A percentile compares a stretch with the other conserved stretches of the same genome.
phyloP scores from a whole-genome alignment of 2,329 filamentous ascomycete genomes.

The Apiospora phragmitis region DNA sequence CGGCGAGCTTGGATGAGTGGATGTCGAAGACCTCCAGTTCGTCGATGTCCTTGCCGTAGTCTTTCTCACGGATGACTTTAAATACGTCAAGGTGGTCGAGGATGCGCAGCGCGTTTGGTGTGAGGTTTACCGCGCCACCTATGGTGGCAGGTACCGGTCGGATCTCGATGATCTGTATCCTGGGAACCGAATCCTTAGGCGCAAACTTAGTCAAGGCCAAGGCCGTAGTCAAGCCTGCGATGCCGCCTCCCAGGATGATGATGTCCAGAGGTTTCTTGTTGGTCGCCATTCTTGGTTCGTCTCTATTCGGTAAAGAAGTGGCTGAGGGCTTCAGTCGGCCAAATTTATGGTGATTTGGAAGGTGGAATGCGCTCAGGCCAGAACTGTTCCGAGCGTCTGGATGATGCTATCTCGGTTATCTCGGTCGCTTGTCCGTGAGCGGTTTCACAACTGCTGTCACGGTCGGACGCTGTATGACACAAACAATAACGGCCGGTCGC shows the following conservation, averaged over 20 bases:
- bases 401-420: slow-evolving; percentile 5
- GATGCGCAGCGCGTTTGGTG: slow-evolving; percentile 14
- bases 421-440: neutral
- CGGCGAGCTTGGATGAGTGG: slow-evolving; percentile 15
- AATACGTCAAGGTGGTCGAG: slow-evolving; percentile 12
- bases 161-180: slow-evolving; percentile 14
- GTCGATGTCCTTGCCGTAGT: slow-evolving; percentile 15
- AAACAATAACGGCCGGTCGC: neutral
- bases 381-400: neutral
- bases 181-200: slow-evolving; percentile 7
- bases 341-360: neutral
- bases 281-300: neutral
- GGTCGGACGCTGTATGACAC: neutral
- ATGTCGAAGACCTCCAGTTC: slow-evolving; percentile 14
- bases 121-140: slow-evolving; percentile 15
- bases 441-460: slow-evolving; percentile 8
- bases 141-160: slow-evolving; percentile 14
- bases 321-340: neutral
- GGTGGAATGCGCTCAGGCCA: neutral
- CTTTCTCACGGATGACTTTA: slow-evolving; percentile 6
- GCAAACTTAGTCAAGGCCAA: slow-evolving; percentile 16
- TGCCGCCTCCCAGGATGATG: slow-evolving; percentile 15
- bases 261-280: slow-evolving; percentile 5
- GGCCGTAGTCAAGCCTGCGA: slow-evolving; percentile 15
- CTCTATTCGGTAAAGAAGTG: neutral